phyloP scores from a whole-genome alignment of 176 grass and related monocot species.

The Oryza australiensis region DNA sequence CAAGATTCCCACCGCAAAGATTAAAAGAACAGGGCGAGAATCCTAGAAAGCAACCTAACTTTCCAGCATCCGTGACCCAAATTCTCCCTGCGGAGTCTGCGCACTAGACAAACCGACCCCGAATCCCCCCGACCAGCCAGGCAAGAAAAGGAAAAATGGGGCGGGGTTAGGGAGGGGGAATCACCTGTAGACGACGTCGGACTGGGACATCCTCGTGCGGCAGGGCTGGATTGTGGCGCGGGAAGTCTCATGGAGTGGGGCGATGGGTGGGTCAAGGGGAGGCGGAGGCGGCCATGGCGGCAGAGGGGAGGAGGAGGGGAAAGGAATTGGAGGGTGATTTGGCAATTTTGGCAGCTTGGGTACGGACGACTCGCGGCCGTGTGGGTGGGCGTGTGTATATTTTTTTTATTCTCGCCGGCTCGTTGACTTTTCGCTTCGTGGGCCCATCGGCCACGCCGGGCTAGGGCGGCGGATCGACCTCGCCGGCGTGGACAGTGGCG shows the following conservation, averaged over 20 bases:
- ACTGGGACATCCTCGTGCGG: constrained; percentile 64
- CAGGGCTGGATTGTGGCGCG: constrained; percentile 32
- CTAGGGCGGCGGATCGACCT: too few species aligned
- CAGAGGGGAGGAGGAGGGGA: not conserved
- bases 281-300: constrained; percentile 19
- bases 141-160: not conserved
- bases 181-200: constrained; percentile 70
- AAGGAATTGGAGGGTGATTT: constrained; percentile 33
- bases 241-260: constrained; percentile 47
- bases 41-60: not conserved
- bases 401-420: constrained; percentile 7
- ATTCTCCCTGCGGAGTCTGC: too few species aligned
- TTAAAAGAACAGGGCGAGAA: not conserved
- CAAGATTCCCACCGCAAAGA: constrained; percentile 6
- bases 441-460: too few species aligned
- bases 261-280: not conserved
- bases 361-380: not conserved
- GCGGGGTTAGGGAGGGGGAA: not conserved
- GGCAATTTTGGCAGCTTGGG: constrained; percentile 40
- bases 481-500: too few species aligned
- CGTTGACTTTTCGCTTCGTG: not conserved
- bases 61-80: not conserved
- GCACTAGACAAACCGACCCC: too few species aligned
- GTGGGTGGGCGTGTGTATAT: not conserved
- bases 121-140: too few species aligned